Base-by-base conservation (phyloP, 495 filamentous ascomycete species). In the Pyrenopolyporus hunteri region DNA sequence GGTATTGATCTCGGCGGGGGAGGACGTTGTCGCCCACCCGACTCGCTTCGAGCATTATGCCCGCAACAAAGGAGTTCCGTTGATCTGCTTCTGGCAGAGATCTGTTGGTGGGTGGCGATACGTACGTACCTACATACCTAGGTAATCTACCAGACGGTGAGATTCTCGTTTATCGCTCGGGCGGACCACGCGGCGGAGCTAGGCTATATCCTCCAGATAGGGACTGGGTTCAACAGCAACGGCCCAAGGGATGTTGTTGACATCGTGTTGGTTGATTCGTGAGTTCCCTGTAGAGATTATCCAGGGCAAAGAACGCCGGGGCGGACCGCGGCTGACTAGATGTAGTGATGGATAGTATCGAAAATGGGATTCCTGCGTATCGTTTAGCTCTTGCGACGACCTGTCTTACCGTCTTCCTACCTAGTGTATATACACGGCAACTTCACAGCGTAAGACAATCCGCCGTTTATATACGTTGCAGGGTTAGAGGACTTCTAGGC, bases 1-100 rank as follows among this genome's bases (percentile, higher is more conserved):
- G 87, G 87, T 17, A 89, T 88, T 26, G 90, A 94, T 69, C 92
- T n/a, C n/a, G n/a, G n/a, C n/a, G n/a, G n/a, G 90, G 85, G 90
- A 90, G n/a, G 90, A 94, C 70, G 93, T 92, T 73, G 81, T 92
- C 59, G 90, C 89, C 14, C 91, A 93, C 69, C 79, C 89, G n/a
- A 77, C 81, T 35, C 87, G 83, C 51, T 80, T 93, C 76, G 85
- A 83, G 32, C 81, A 85, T 53, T 84, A 81, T 70, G 86, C 87
- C 10, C 83, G 90, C 49, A 76, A 82, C 2, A 80, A 69, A 57
- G 87, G 84, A n/a, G n/a, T n/a, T n/a, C n/a, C 11, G 81, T 82
- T 14, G 90, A 94, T 71, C 73, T 94, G 22, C 76, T 93, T n/a
- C 76, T 94, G 3, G 79, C 93, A 42, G 90, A 94, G 70, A 92